Base-by-base conservation (phyloP, 345 rosid genomes). In the Crucihimalaya himalaica region DNA sequence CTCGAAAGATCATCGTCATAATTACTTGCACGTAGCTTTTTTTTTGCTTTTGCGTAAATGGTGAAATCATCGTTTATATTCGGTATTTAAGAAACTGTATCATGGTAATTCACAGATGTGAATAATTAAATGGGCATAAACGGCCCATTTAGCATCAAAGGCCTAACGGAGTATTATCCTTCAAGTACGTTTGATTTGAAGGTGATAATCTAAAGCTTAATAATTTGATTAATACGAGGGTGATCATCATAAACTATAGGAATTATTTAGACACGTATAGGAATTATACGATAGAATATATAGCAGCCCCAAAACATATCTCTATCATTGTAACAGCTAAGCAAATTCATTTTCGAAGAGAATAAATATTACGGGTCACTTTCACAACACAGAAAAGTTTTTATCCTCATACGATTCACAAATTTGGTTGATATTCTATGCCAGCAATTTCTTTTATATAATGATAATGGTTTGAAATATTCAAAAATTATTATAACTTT, bases 11-110 rank as follows among this genome's bases (percentile, higher is more conserved):
- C 21, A 61, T 27, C 61, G 4, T 43, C 61, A 18, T 10, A 61
- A 15, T 71, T 54, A 63, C 77, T 73, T 73, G 71, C 71, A 73
- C 56, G 45, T 57, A 73, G 42, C 35, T 19, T n/a, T n/a, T 1
- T 48, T 9, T 48, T 48, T 48, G 23, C 5, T 20, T 20, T 5
- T 13, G 28, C 29, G 27, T 23, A 12, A 51, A 20, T 14, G 5
- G 43, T 39, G 42, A 37, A 37, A 37, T 37, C 15, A 50, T 50
- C 7, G 8, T 50, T 50, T 50, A 50, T 12, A 23, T 21, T 21
- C 29, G 56, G 28, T 14, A 10, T 48, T 48, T 9, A 3, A 47
- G 19, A 47, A 18, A 8, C 19, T 6, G 27, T 20, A 19, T 20
- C 55, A 7, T 52, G 15, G 2, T 57, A 58, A 34, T 35, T 35